Evolutionary conservation across 2,329 filamentous ascomycete genomes (phyloP).

Genomic region (Graphiopsis chlorocephala): DNA sequence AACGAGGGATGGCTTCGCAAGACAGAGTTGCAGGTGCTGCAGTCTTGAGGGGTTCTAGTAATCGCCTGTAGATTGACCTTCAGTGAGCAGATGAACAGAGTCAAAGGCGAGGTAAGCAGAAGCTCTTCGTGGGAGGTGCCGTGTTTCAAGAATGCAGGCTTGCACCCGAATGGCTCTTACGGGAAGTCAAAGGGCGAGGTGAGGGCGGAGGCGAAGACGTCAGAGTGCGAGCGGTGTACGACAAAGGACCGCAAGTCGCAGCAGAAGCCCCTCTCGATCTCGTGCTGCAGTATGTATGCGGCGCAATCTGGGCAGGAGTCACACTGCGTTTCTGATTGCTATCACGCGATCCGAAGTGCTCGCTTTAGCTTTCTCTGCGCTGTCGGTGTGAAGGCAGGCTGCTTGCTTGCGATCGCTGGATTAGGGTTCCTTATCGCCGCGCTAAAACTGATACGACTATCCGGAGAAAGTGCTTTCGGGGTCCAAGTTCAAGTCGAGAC

Average conservation of each 20-base stretch:
- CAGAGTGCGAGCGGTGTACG: not conserved
- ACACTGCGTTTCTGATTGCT: not conserved
- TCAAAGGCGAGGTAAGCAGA: not conserved
- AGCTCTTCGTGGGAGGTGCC: not conserved
- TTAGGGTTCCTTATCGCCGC: not conserved
- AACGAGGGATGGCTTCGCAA: not conserved
- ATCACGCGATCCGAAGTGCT: not conserved
- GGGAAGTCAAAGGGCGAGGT: not conserved
- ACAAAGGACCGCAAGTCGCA: not conserved
- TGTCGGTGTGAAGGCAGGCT: not conserved
- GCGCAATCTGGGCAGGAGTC: not conserved
- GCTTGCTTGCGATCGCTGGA: too few relatives aligned
- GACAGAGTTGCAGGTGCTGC: not conserved
- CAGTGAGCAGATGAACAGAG: not conserved
- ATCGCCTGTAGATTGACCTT: not conserved
- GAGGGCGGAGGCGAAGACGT: slow-evolving; percentile 4
- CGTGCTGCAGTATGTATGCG: not conserved
- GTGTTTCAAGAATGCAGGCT: not conserved
- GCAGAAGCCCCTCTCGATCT: not conserved
- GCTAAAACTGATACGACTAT: not conserved
- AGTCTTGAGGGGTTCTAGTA: not conserved
- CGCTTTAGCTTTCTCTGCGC: not conserved
- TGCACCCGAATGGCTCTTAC: slow-evolving; percentile 9
- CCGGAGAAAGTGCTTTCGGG: not conserved
- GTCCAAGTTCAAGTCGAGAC: not conserved